Base-by-base conservation (phyloP, 2,329 filamentous ascomycete species). In the Ascosphaera aggregata region DNA sequence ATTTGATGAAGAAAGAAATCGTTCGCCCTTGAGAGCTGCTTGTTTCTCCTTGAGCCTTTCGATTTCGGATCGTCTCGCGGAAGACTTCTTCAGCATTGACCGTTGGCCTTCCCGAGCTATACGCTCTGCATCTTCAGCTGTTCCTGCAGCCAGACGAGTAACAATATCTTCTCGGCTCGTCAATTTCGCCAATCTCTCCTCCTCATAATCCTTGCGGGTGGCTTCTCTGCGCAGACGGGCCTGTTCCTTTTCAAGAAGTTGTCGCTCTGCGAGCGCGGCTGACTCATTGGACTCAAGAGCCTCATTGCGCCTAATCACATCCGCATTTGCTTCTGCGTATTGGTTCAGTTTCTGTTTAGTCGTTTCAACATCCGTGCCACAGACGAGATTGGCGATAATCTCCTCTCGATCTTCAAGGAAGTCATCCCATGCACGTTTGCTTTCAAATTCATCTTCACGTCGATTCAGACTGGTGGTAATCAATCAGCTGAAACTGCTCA, bases 331-430 rank as follows among this genome's bases (percentile, higher is more conserved):
- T 36, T 74, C 68, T 50, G 82, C 74, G 61, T 85, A 94, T 43
- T 69, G 61, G 38, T 65, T 58, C n/a, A 85, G 59, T 39, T 67
- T 62, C 34, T 59, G 56, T 49, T 72, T 64, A 2, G 69, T 74
- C 41, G 66, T 69, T n/a, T 73, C 71, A 1, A 75, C 66, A 42
- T 85, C 73, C 34, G 63, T 66, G 34, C 76, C 73, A 45, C 73
- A 67, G 39, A 94, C 76, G 8, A 98, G 66, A 52, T 94, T 86
- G 59, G 85, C 84, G 1, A 85, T 85, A 44, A 94, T 69, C 46
- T 78, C 73, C 62, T 98, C 89, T 31, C 93, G 81, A 51, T 80
- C 75, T 58, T 95, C 82, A 9, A 98, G 72, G 60, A 95, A 94
- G 56, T 94, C 76, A 59, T 98, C 94, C 64, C 76, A 98, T 52